Evolutionary conservation across 495 filamentous ascomycete genomes (phyloP).

Genomic region (Penicillium verhagenii): DNA sequence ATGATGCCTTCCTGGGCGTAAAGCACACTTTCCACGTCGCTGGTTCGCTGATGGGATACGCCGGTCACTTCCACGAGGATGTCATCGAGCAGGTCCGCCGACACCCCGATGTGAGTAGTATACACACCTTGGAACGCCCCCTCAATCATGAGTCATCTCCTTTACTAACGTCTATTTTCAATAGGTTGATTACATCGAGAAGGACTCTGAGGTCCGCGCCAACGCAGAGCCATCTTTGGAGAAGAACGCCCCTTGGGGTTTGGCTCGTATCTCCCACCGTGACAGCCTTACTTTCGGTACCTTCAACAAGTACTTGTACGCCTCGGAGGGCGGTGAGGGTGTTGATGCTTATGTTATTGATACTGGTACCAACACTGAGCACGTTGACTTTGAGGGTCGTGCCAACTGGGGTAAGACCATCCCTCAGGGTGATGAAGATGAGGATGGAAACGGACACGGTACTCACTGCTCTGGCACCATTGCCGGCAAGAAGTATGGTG

Average conservation of each 20-base stretch:
- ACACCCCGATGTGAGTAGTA: conserved; percentile 89
- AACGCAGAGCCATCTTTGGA: conserved; percentile 63
- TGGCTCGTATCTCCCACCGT: conserved; percentile 96
- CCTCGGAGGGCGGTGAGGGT: conserved; percentile 88
- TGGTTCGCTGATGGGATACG: conserved; percentile 80
- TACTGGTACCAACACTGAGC: conserved; percentile 88
- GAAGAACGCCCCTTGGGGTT: conserved; percentile 95
- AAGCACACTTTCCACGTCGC: conserved; percentile 96
- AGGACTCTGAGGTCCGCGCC: conserved; percentile 85
- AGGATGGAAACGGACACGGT: conserved; percentile 97
- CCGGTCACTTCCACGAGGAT: conserved; percentile 92
- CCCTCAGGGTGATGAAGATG: conserved; percentile 75
- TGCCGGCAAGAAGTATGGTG: conserved; percentile 97
- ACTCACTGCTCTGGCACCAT: conserved; percentile 99
- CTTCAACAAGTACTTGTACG: conserved; percentile 98
- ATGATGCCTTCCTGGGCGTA: conserved; percentile 67
- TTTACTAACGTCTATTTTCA: conserved; percentile 13
- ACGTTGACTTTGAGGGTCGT: conserved; percentile 96
- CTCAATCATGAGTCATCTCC: too few species aligned
- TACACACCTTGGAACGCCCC: too few species aligned
- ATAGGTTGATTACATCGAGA: conserved; percentile 96
- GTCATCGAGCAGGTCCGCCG: conserved; percentile 90
- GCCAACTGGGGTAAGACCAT: conserved; percentile 97
- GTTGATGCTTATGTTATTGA: conserved; percentile 99
- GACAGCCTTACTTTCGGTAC: conserved; percentile 79